Evolutionary conservation across 805 yeast species (phyloP).

Genomic region (Yarrowia sp.): DNA sequence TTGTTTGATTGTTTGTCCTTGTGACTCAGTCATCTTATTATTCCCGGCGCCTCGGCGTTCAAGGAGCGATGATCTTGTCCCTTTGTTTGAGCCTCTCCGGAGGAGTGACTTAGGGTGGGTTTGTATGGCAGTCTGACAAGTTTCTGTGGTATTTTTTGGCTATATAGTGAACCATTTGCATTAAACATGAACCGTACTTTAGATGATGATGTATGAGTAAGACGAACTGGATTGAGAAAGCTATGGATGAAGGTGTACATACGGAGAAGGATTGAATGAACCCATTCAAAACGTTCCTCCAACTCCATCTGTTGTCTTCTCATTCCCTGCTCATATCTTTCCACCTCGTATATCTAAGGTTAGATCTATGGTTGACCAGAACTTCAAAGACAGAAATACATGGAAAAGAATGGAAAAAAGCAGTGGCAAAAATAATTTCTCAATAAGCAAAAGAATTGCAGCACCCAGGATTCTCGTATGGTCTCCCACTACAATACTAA

Average conservation of each 20-base stretch:
- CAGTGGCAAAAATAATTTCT: neutral
- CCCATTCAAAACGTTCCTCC: too few relatives aligned
- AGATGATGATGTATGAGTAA: too few relatives aligned
- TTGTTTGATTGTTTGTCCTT: constrained; percentile 71
- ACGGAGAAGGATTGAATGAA: too few relatives aligned
- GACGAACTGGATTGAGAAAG: too few relatives aligned
- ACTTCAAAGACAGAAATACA: too few relatives aligned
- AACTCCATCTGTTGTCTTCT: too few relatives aligned
- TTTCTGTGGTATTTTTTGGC: neutral
- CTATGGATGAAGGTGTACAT: too few relatives aligned
- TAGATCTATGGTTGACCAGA: too few relatives aligned
- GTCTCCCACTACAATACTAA: constrained; percentile 8
- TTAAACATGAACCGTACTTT: too few relatives aligned
- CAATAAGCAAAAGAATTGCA: neutral
- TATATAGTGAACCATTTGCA: too few relatives aligned
- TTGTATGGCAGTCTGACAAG: constrained; percentile 99
- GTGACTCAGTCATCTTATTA: constrained; percentile 40
- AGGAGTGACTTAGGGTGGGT: constrained; percentile 92
- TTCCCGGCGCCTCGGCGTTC: constrained; percentile 43
- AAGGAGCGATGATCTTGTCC: constrained; percentile 99
- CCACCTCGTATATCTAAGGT: too few relatives aligned
- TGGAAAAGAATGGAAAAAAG: neutral
- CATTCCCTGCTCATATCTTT: too few relatives aligned
- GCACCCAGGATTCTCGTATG: constrained; percentile 6
- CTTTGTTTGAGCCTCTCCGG: constrained; percentile 84